Evolutionary conservation across 306 rosid species (phyloP), one percentile per base, ranked within the genome.

Genomic region (Cyclanthera cordifolia): DNA sequence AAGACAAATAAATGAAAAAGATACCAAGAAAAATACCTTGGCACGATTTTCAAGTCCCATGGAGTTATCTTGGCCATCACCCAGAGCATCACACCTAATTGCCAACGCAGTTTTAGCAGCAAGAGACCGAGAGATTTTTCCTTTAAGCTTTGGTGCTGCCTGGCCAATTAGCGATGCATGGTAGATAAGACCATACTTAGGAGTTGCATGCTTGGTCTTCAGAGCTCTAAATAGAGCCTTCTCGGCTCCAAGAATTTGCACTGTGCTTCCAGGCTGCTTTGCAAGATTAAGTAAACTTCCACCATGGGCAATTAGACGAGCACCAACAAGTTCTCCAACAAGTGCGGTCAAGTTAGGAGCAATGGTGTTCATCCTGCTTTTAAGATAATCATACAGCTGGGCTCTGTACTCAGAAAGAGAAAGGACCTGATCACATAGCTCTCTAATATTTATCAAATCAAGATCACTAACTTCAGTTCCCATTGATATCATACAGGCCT

Each of bases 381-480:
- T 93, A 0, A 93, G 74, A 81, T 93, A 93, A 74, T 93, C 99
- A 61, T 77, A 90, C 8, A 90, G 88, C 64, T 85, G 91, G 14
- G 95, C 94, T 75, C 96, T 82, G 83, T 93, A 93, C 75, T 87
- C 99, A 0, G 96, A 79, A 16, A 93, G 94, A 23, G 96, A 84
- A 58, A 93, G 84, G 71, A 93, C 96, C 75, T 89, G 98, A 32
- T 93, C 98, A 77, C 96, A 93, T 19, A 93, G 88, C 70, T 87
- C 89, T 73, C 76, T 79, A 65, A 89, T 93, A 72, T 89, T 93
- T 4, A 56, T 68, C 85, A 93, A 75, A 82, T 93, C 98, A 71
- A 89, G 88, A 61, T 92, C 98, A 70, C 93, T 93, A 69, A 92
- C 79, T 85, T 92, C 98, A 21, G 98, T 92, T 82, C 96, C 98